A percentile compares a stretch with the other conserved stretches of the same genome.
Conservation (phyloP, 1,284 basidiomycete genomes). For the Rhodotorula sp. region DNA sequence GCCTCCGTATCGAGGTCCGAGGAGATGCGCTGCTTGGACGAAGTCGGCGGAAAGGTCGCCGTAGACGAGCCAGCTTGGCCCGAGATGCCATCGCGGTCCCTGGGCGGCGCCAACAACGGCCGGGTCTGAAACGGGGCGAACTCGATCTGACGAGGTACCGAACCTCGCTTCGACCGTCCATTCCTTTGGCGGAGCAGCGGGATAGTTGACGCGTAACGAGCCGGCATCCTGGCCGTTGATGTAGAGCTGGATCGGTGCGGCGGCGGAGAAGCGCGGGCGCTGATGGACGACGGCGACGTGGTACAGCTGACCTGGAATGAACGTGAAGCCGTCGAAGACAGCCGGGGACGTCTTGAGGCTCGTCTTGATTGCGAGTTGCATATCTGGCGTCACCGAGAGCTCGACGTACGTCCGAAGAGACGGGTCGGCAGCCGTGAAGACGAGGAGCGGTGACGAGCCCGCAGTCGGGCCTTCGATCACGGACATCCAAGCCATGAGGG, state of each 20-base stretch:
- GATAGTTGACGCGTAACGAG: slow-evolving; percentile 7
- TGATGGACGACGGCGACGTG: slow-evolving; percentile 32
- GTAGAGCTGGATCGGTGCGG: slow-evolving; percentile 12
- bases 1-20: slow-evolving; percentile 69
- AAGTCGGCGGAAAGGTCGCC: slow-evolving; percentile 30
- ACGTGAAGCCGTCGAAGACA: slow-evolving; percentile 10
- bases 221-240: slow-evolving; percentile 23
- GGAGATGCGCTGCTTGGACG: slow-evolving; percentile 38
- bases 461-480: neutral
- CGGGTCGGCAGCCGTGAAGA: slow-evolving; percentile 15
- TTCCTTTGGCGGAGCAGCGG: slow-evolving; percentile 19
- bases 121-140: neutral
- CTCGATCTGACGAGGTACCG: slow-evolving; percentile 18
- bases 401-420: slow-evolving; percentile 16
- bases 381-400: slow-evolving; percentile 8
- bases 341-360: slow-evolving; percentile 8
- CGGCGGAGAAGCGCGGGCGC: slow-evolving; percentile 10
- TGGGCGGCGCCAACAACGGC: neutral
- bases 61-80: slow-evolving; percentile 25
- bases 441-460: slow-evolving; percentile 4
- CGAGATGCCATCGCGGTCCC: slow-evolving; percentile 20
- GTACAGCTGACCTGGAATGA: slow-evolving; percentile 8
- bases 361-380: slow-evolving; percentile 15
- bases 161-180: slow-evolving; percentile 23
- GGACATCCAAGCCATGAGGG: slow-evolving; percentile 27